Evolutionary conservation across 495 filamentous ascomycete genomes (phyloP), one percentile per base, ranked within the genome.

Genomic region (Rhypophila decipiens): DNA sequence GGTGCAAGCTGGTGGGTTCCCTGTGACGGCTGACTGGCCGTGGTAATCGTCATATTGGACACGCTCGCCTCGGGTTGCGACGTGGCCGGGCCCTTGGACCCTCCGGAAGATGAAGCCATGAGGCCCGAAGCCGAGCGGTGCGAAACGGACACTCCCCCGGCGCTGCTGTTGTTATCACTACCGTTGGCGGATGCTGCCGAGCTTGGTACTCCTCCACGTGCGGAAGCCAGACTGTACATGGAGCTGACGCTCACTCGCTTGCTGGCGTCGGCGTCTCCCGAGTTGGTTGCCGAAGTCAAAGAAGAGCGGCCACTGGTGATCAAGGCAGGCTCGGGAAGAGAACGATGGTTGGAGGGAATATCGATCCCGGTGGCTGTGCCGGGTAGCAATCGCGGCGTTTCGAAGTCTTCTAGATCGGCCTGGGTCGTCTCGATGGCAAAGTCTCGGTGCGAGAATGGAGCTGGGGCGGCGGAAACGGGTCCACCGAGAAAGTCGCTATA

Each of bases 221-320:
- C 75, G 7, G 79, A 83, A 42, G 76, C 74, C 1, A 84, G 53
- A 24, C 83, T 85, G 53, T 82, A 83, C 34, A 85, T 57, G 9
- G 83, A 85, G 11, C 81, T 80, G 44, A 81, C 73, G 39, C 81
- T 84, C 60, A 84, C 69, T 22, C 84, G 77, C 54, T 83, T 82
- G 17, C 68, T 74, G 29, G 76, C 74, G n/a, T 65, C 66, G 11
- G 54, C 47, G 23, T 71, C 64, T 24, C 47, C 60, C 12, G 18
- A 10, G 46, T 57, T 68, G 44, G 52, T 52, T 11, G n/a, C n/a
- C n/a, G n/a, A n/a, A n/a, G n/a, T n/a, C n/a, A n/a, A n/a, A n/a
- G 67, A 63, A 3, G 68, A 66, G n/a, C 63, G 65, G 24, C 59
- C 61, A 33, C 66, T 66, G 39, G 65, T 65, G 18, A 75, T 49